These are phyloP conservation scores for Cordyceps militaris DNA, from an alignment of 2,329 filamentous ascomycete species.

Conservation along the genomic window DNA sequence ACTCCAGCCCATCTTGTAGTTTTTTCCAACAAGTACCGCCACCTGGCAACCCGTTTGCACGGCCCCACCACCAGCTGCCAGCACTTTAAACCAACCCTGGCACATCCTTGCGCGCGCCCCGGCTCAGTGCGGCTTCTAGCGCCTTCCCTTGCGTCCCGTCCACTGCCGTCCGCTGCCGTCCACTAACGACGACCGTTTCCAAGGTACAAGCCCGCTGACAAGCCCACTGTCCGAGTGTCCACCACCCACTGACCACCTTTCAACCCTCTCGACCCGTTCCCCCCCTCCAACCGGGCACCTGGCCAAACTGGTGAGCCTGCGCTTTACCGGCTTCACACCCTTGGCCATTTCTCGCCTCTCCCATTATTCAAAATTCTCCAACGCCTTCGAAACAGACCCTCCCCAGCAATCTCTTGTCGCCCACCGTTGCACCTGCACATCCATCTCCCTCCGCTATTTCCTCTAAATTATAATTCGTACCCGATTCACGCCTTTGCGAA, in stretches of 20 bases:
- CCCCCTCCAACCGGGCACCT: neutral
- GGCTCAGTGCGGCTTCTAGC: neutral
- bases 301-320: neutral
- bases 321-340: conserved; percentile 7
- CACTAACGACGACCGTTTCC: neutral
- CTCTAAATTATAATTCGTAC: too few species aligned
- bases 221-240: neutral
- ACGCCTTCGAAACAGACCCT: neutral
- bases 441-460: neutral
- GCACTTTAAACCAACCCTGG: conserved; percentile 8
- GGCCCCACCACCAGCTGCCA: neutral
- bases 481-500: neutral
- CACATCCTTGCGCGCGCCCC: neutral
- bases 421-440: neutral
- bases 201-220: neutral
- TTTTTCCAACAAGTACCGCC: neutral
- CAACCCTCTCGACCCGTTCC: neutral
- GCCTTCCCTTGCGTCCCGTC: neutral
- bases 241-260: neutral
- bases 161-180: neutral
- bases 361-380: conserved; percentile 1
- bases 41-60: neutral
- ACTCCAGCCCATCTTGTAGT: neutral
- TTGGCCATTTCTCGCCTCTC: neutral
- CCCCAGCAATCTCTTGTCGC: neutral